phyloP scores from a whole-genome alignment of 164 flowering plant species.

The Umbellularia californica region DNA sequence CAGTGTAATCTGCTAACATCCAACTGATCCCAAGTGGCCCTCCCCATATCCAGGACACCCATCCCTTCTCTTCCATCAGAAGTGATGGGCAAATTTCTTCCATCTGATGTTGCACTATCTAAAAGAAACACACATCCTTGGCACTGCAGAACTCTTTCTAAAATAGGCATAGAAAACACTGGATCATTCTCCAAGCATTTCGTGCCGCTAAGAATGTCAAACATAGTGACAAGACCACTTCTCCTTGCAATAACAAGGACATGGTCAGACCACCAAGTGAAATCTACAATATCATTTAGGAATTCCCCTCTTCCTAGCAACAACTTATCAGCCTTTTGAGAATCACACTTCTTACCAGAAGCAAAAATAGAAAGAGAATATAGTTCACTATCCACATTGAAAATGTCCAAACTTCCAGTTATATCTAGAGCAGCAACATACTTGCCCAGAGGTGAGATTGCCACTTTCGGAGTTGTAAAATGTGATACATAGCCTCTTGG shows the following conservation, averaged over 20 bases:
- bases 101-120: conserved; percentile 35
- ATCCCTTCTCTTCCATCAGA: conserved; percentile 20
- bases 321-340: conserved; percentile 13
- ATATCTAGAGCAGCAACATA: conserved; percentile 65
- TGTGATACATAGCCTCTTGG: conserved; percentile 36
- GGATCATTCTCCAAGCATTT: conserved; percentile 38
- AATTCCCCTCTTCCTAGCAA: conserved; percentile 17
- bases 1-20: conserved; percentile 41
- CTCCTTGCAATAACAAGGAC: conserved; percentile 53
- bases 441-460: conserved; percentile 60
- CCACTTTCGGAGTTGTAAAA: conserved; percentile 59
- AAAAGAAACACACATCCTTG: conserved; percentile 65
- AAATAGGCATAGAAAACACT: conserved; percentile 47
- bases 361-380: conserved; percentile 34
- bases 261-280: conserved; percentile 92
- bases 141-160: conserved; percentile 50
- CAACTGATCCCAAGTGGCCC: conserved; percentile 24
- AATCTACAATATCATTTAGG: conserved; percentile 49
- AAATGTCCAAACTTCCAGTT: conserved; percentile 53
- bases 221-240: conserved; percentile 53
- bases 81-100: conserved; percentile 15
- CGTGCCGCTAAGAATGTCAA: conserved; percentile 45
- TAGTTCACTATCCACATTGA: conserved; percentile 42
- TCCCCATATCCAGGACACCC: conserved; percentile 20
- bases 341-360: conserved; percentile 17